Evolutionary conservation across 352 stramenopile species (phyloP).

Genomic region (Pythium aquatile): DNA sequence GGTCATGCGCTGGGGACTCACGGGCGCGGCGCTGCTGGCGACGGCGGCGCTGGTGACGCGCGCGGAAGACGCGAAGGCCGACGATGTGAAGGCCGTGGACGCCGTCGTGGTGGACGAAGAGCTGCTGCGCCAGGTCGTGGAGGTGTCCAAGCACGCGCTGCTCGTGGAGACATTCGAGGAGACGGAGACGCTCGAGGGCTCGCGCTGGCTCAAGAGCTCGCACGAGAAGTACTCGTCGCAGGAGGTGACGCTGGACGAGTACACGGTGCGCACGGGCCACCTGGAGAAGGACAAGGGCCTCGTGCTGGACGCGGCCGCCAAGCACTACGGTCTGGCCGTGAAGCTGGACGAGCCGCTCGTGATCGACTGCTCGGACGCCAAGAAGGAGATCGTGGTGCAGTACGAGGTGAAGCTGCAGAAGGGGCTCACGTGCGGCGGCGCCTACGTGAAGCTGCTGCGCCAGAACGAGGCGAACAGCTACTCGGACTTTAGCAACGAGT

Average conservation of each 20-base stretch:
- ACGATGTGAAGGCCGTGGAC: constrained; percentile 4
- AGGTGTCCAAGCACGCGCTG: constrained; percentile 51
- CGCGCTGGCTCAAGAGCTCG: constrained; percentile 81
- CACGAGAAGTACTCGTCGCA: constrained; percentile 82
- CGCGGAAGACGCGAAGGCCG: constrained; percentile 16
- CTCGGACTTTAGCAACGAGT: constrained; percentile 74
- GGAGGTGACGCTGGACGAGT: constrained; percentile 61
- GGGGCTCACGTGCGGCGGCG: constrained; percentile 88
- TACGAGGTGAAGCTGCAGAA: constrained; percentile 95
- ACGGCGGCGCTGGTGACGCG: constrained; percentile 12
- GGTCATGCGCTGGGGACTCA: constrained; percentile 42
- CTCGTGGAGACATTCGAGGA: constrained; percentile 83
- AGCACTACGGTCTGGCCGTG: constrained; percentile 80
- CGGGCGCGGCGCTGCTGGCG: constrained; percentile 43
- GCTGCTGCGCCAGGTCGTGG: constrained; percentile 45
- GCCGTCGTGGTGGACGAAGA: constrained; percentile 28
- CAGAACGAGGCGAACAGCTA: constrained; percentile 50
- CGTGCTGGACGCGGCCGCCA: constrained; percentile 65
- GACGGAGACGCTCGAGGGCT: constrained; percentile 52
- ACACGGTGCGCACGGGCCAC: constrained; percentile 54
- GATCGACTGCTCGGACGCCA: constrained; percentile 61
- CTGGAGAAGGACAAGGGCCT: constrained; percentile 64
- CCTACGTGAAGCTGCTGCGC: constrained; percentile 93
- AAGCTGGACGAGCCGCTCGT: constrained; percentile 62
- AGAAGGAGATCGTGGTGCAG: constrained; percentile 91